Base-by-base conservation (phyloP, 1,139 yeast genomes). In the Hanseniaspora sp. region DNA sequence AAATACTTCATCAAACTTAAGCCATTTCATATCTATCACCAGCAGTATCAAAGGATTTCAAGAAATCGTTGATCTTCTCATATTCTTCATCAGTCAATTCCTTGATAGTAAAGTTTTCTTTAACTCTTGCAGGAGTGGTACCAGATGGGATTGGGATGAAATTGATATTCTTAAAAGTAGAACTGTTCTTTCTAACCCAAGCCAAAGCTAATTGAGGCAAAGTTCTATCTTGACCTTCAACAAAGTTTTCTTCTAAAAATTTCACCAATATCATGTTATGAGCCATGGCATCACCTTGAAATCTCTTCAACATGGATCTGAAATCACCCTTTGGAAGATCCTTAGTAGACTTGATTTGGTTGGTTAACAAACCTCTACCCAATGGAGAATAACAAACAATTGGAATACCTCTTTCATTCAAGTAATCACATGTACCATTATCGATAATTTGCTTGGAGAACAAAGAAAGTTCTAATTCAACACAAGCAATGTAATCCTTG, bases 141-240 rank as follows among this genome's bases (percentile, higher is more conserved):
- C 86, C 80, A 54, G 88, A 82, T 29, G 95, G 95, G 64, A 86
- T 84, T 44, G 95, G 95, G 46, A 87, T 67, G 51, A 86, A 74
- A 55, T 71, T 73, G 15, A 87, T 78, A 29, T 60, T 58, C 12
- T 61, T 52, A 57, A 75, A 77, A 66, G 72, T 61, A 0, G 73
- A 67, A 31, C 71, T 59, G 18, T 48, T 69, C 54, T 69, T 67
- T 59, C 66, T 63, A 58, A 86, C 69, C 94, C 95, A 87, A 6
- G 86, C 81, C 41, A 87, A 70, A 0, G 95, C 83, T 56, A 86
- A 69, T 57, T 83, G 81, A 40, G 88, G 84, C 48, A 82, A 70
- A 0, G 85, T 68, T n/a, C 75, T 70, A 8, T 69, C 64, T 59
- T 73, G 71, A 55, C 67, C 65, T 13, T 61, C 57, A 68, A 85